phyloP scores from a whole-genome alignment of 345 rosid species.

The Citrus reticulata region DNA sequence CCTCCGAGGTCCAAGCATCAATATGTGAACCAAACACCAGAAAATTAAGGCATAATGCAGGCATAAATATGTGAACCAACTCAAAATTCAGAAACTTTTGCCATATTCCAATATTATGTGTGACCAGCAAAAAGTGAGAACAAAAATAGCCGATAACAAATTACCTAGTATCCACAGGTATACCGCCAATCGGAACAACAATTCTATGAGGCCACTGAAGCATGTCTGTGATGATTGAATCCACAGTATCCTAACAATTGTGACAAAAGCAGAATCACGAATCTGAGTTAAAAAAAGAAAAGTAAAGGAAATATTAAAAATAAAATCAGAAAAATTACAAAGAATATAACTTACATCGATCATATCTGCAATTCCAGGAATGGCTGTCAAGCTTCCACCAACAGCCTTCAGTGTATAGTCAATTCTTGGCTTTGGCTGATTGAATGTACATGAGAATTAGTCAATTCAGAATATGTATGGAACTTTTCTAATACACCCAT shows the following conservation, averaged over 20 bases:
- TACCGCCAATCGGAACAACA: conserved; percentile 96
- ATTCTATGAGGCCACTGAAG: conserved; percentile 99
- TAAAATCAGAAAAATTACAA: not conserved
- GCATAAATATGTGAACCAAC: not conserved
- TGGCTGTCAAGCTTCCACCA: conserved; percentile 96
- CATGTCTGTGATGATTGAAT: conserved; percentile 81
- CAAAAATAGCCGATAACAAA: conserved; percentile 4
- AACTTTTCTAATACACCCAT: not conserved
- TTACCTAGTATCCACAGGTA: conserved; percentile 82
- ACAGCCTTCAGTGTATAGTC: conserved; percentile 95
- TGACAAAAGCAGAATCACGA: not conserved
- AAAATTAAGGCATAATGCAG: not conserved
- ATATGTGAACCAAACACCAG: not conserved
- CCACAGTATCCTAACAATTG: conserved; percentile 72
- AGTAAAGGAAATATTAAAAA: not conserved
- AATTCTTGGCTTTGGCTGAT: conserved; percentile 95
- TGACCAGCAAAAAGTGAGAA: not conserved
- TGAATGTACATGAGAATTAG: conserved; percentile 16
- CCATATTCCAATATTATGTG: not conserved
- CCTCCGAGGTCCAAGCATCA: not conserved
- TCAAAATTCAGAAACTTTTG: not conserved
- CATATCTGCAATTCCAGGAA: conserved; percentile 97
- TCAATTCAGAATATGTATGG: conserved; percentile 11
- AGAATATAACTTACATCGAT: conserved; percentile 68
- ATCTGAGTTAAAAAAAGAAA: not conserved